Conservation (phyloP, 805 yeast genomes). For the Yarrowia divulgata region DNA sequence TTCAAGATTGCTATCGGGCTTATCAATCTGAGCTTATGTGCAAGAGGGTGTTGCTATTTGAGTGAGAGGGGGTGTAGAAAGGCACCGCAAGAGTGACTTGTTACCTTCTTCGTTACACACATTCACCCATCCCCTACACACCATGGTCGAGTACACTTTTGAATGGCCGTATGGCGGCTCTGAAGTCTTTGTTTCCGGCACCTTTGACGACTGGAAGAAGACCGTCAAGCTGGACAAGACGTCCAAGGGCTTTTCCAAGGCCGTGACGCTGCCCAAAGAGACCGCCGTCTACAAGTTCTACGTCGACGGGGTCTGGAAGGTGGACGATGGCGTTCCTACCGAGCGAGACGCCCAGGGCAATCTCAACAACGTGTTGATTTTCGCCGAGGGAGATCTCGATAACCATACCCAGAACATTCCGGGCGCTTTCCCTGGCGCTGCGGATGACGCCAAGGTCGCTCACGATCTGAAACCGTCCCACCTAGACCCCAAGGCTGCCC, state of each 20-base stretch:
- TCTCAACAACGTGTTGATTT: slow-evolving; percentile 39
- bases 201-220: slow-evolving; percentile 65
- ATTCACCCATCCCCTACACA: background rate
- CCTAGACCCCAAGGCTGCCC: slow-evolving; percentile 17
- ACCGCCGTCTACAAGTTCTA: slow-evolving; percentile 59
- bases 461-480: slow-evolving; percentile 22
- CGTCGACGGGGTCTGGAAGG: slow-evolving; percentile 66
- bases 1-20: background rate
- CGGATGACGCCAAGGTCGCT: background rate
- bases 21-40: background rate
- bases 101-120: no score
- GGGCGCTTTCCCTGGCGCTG: slow-evolving; percentile 24
- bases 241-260: slow-evolving; percentile 49
- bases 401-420: slow-evolving; percentile 37
- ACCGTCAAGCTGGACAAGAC: slow-evolving; percentile 58
- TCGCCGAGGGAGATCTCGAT: slow-evolving; percentile 19
- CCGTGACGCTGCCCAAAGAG: slow-evolving; percentile 43
- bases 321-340: slow-evolving; percentile 50
- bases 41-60: background rate
- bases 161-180: slow-evolving; percentile 44
- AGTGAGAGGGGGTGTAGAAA: background rate
- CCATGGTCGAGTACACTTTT: slow-evolving; percentile 26
- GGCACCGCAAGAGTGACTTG: no score
- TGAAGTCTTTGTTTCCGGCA: slow-evolving; percentile 65
- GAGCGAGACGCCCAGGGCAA: slow-evolving; percentile 42